Conservation (phyloP, 176 grass and related monocot genomes). For the Aegilops sharonensis region DNA sequence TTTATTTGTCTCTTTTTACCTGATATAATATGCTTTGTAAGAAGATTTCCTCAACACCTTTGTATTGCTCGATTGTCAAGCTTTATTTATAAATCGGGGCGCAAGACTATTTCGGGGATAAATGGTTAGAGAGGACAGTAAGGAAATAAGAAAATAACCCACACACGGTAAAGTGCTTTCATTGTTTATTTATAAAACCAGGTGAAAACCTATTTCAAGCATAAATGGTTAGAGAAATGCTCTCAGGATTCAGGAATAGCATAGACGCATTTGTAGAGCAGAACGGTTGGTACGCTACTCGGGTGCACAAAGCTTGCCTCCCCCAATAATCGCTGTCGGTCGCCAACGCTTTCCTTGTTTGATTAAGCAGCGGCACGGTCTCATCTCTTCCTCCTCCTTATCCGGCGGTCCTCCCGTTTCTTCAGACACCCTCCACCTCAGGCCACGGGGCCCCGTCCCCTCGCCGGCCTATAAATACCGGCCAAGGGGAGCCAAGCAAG, state of each 20-base stretch:
- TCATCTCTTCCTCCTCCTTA: conserved; percentile 27
- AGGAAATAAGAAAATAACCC: background rate
- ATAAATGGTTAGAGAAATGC: too few relatives aligned
- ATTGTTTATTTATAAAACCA: background rate
- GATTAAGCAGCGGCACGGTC: background rate
- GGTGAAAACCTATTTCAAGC: too few relatives aligned
- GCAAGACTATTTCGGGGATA: too few relatives aligned
- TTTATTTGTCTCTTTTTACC: too few relatives aligned
- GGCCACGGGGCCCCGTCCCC: conserved; percentile 1
- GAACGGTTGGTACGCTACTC: background rate
- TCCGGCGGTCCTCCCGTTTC: conserved; percentile 28
- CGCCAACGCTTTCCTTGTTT: background rate
- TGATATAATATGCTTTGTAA: too few relatives aligned
- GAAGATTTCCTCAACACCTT: too few relatives aligned
- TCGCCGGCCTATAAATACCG: conserved; percentile 45
- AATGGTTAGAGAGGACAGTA: background rate
- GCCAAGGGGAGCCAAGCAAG: background rate
- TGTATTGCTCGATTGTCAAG: too few relatives aligned
- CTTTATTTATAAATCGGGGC: too few relatives aligned
- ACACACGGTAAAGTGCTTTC: background rate
- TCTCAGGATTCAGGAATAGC: background rate
- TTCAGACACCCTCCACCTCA: conserved; percentile 15
- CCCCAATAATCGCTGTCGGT: background rate
- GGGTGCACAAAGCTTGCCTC: background rate
- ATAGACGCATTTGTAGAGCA: background rate